Conservation (phyloP, 768 basidiomycete species). For the Cystobasidium tubakii region DNA sequence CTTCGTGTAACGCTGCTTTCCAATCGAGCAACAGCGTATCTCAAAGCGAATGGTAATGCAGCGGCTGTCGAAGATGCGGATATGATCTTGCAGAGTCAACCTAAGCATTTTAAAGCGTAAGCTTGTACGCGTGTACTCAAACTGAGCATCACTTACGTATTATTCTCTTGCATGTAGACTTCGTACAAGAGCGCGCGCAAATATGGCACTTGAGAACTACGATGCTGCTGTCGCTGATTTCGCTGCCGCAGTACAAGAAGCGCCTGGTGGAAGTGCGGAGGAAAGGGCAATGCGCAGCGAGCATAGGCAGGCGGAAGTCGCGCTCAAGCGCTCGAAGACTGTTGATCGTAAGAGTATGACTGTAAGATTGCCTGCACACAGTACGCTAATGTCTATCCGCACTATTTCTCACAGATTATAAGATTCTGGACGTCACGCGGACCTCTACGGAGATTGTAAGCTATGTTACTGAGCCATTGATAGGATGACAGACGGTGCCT, state of each 20-base stretch:
- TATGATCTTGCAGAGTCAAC: constrained; percentile 59
- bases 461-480: not conserved
- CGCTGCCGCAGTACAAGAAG: constrained; percentile 70
- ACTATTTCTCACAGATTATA: constrained; percentile 37
- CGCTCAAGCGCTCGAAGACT: constrained; percentile 76
- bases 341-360: constrained; percentile 56
- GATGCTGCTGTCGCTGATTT: constrained; percentile 70
- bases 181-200: constrained; percentile 74
- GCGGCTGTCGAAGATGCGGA: constrained; percentile 69
- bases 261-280: constrained; percentile 56
- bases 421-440: constrained; percentile 50
- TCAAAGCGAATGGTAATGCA: constrained; percentile 60
- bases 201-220: constrained; percentile 67
- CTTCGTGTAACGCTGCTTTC: constrained; percentile 73
- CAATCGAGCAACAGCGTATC: constrained; percentile 69
- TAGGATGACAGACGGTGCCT: not conserved
- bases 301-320: constrained; percentile 72
- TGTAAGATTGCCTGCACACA: not conserved
- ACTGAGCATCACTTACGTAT: too few species aligned
- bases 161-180: constrained; percentile 46
- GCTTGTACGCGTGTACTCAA: not conserved
- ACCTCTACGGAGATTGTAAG: constrained; percentile 40
- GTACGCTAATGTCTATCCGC: too few species aligned
- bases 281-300: constrained; percentile 61
- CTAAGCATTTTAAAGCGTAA: constrained; percentile 68